These are phyloP conservation scores for Hsuehochloa calcarea DNA, from an alignment of 176 grass and related monocot species.

Conservation along the genomic window DNA sequence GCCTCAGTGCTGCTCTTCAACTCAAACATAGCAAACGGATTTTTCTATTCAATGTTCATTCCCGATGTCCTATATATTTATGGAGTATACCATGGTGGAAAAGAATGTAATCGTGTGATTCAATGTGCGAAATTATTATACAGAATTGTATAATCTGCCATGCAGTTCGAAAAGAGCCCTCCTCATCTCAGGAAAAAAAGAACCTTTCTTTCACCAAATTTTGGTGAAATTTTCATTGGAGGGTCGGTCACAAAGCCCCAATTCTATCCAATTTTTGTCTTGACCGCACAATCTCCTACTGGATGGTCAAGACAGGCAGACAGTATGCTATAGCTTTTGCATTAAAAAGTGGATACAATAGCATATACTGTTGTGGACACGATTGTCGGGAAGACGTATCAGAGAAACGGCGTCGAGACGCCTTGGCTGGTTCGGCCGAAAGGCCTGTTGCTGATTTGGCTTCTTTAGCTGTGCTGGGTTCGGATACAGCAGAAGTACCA, in stretches of 20 bases:
- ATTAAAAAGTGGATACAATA: background rate
- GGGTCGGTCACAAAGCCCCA: background rate
- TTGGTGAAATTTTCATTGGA: background rate
- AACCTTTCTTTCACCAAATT: background rate
- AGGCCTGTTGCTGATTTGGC: too few relatives aligned
- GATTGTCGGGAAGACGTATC: too few relatives aligned
- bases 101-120: background rate
- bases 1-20: background rate
- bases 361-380: background rate
- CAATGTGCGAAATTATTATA: background rate
- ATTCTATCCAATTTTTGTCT: background rate
- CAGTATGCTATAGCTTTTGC: background rate
- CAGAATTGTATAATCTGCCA: background rate
- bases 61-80: background rate
- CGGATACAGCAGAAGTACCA: too few relatives aligned
- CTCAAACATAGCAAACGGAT: background rate
- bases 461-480: too few relatives aligned
- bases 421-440: too few relatives aligned
- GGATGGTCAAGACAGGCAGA: background rate
- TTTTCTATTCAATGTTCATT: background rate
- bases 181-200: background rate
- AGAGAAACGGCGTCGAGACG: too few relatives aligned
- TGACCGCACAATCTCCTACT: background rate
- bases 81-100: background rate
- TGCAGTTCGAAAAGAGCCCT: background rate